Conservation (phyloP, 176 grass and related monocot species). For the Zizania latifolia region DNA sequence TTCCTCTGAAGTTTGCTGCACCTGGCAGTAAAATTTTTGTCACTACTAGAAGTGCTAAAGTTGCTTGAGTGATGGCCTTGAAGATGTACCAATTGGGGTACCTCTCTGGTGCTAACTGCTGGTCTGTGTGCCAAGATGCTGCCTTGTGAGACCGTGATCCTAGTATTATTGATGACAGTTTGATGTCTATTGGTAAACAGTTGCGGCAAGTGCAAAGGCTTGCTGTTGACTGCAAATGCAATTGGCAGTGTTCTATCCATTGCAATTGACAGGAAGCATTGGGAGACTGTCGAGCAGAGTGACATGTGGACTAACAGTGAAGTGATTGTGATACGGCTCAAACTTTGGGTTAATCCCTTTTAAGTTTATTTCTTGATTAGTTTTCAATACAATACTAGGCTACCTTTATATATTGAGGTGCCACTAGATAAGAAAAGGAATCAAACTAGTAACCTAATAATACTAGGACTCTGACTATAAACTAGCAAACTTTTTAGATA, state of each 20-base stretch:
- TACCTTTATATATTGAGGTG: no score
- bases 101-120: slow-evolving; percentile 28
- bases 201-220: slow-evolving; percentile 30
- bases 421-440: no score
- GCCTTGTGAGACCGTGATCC: slow-evolving; percentile 25
- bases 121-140: slow-evolving; percentile 26
- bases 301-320: slow-evolving; percentile 28
- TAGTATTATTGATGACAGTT: neutral
- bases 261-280: slow-evolving; percentile 17
- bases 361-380: no score
- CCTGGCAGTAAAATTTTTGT: slow-evolving; percentile 35
- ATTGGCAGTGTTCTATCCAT: slow-evolving; percentile 22
- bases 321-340: no score
- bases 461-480: no score
- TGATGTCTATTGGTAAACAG: slow-evolving; percentile 15
- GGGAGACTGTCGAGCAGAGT: slow-evolving; percentile 27
- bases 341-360: no score
- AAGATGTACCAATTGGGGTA: neutral
- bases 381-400: no score
- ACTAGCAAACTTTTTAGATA: no score
- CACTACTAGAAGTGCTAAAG: slow-evolving; percentile 23
- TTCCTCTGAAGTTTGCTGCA: slow-evolving; percentile 20
- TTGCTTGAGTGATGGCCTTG: slow-evolving; percentile 22
- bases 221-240: slow-evolving; percentile 36
- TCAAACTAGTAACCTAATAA: no score